Conservation (phyloP, 495 filamentous ascomycete genomes). For the Penicillium verhagenii region DNA sequence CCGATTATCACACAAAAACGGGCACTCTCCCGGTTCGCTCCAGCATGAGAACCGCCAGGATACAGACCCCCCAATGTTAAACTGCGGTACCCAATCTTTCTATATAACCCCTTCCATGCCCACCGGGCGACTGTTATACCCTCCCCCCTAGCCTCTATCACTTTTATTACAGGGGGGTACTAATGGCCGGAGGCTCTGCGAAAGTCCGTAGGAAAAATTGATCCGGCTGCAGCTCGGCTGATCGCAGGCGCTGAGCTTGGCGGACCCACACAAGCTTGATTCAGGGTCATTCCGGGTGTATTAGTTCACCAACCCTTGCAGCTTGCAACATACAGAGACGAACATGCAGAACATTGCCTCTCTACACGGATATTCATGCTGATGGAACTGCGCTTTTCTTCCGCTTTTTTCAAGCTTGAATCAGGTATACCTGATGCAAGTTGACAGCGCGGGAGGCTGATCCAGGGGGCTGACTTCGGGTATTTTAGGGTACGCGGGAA, state of each 20-base stretch:
- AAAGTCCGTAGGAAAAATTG: slow-evolving; percentile 15
- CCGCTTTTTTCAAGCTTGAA: background rate
- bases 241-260: slow-evolving; percentile 25
- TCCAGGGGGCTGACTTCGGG: slow-evolving; percentile 10
- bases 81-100: background rate
- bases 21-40: slow-evolving; percentile 18
- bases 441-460: background rate
- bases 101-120: background rate
- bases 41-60: slow-evolving; percentile 10
- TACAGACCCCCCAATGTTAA: slow-evolving; percentile 1
- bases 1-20: slow-evolving; percentile 18
- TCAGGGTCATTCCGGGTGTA: slow-evolving; percentile 17
- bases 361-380: background rate
- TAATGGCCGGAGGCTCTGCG: slow-evolving; percentile 26
- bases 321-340: background rate
- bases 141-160: background rate
- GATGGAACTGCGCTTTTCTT: background rate
- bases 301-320: slow-evolving; percentile 10
- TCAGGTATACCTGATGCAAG: background rate
- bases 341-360: background rate
- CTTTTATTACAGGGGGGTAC: no score
- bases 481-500: slow-evolving; percentile 21
- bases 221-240: slow-evolving; percentile 23
- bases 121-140: slow-evolving; percentile 7
- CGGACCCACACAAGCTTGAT: slow-evolving; percentile 33